Base-by-base conservation (phyloP, 176 grass and related monocot genomes). In the Hsuehochloa calcarea region DNA sequence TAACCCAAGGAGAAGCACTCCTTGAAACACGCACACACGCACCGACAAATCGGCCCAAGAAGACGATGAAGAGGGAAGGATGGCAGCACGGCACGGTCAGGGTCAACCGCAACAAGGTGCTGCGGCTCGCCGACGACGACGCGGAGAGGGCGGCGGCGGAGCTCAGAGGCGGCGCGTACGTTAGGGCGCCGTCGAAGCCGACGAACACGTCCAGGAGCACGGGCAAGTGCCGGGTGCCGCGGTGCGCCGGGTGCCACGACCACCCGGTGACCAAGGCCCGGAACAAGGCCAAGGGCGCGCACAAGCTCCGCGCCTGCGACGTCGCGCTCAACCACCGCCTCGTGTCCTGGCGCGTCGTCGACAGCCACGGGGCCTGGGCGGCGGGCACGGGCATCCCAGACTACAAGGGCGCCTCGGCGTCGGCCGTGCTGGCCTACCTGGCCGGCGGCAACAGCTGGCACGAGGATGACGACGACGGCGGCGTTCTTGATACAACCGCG, bases 41-140 rank as follows among this genome's bases (percentile, higher is more conserved):
- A 44, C 77, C 51, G 51, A 80, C 43, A 70, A 49, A 70, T 29
- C 74, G 23, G 65, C 20, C 11, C 5, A 12, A 9, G 5, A 3
- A 34, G 73, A 69, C 49, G 60, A 97, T 97, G 94, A 94, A 94
- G 94, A 94, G 94, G 83, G 94, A 94, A 29, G 94, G 94, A 7
- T 87, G 84, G 78, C 92, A 97, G 88, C 92, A 91, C 77, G 94
- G 91, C 61, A 85, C 72, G 17, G 84, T 84, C 74, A 78, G 86
- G 79, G 55, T 81, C 44, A 84, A 66, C 44, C 76, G 72, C 51
- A 88, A 39, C 82, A 87, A 85, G 87, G 3, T 86, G 20, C 82
- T 85, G 5, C 66, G 52, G 75, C 39, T 70, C 82, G 34, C 70
- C 47, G 52, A 35, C 64, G 12, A 52, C 41, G 68, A 58, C 10